Percentiles rank a stretch among this genome's conserved stretches.
Conservation (phyloP, 2,329 filamentous ascomycete species). For the Clonostachys solani region DNA sequence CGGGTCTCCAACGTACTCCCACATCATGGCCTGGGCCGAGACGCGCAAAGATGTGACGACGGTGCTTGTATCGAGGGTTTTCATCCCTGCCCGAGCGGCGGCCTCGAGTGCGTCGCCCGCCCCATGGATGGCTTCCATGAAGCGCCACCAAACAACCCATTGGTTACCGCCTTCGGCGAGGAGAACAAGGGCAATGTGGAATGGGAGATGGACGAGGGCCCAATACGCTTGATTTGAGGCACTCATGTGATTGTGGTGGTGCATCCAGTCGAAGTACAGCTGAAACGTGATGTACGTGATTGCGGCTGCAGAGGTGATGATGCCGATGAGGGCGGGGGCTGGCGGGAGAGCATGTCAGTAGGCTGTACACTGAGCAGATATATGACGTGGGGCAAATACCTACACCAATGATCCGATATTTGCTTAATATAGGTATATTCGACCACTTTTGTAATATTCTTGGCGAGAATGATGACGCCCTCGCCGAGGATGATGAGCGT, state of each 20-base stretch:
- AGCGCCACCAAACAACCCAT: too few relatives aligned
- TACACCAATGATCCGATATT: constrained; percentile 33
- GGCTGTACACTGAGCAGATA: too few relatives aligned
- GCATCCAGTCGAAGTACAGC: constrained; percentile 58
- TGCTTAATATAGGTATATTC: constrained; percentile 10
- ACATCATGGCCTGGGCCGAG: too few relatives aligned
- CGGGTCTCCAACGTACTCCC: too few relatives aligned
- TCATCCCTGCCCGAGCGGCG: too few relatives aligned
- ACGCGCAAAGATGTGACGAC: too few relatives aligned
- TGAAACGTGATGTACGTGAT: constrained; percentile 40
- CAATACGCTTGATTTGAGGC: constrained; percentile 55
- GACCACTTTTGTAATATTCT: constrained; percentile 45
- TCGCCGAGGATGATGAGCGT: constrained; percentile 65
- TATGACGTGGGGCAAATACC: neutral
- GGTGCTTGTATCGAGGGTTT: too few relatives aligned
- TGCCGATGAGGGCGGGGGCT: constrained; percentile 33
- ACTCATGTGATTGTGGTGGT: constrained; percentile 51
- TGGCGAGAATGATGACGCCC: constrained; percentile 56
- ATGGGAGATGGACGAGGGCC: constrained; percentile 55
- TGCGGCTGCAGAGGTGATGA: constrained; percentile 29
- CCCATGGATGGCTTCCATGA: too few relatives aligned
- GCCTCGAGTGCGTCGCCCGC: too few relatives aligned
- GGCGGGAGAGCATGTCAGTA: too few relatives aligned
- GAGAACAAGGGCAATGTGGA: constrained; percentile 59
- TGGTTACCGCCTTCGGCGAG: constrained; percentile 55